Conservation (phyloP, 371 early-diverging fungal species). For the Mucor velutinosus region DNA sequence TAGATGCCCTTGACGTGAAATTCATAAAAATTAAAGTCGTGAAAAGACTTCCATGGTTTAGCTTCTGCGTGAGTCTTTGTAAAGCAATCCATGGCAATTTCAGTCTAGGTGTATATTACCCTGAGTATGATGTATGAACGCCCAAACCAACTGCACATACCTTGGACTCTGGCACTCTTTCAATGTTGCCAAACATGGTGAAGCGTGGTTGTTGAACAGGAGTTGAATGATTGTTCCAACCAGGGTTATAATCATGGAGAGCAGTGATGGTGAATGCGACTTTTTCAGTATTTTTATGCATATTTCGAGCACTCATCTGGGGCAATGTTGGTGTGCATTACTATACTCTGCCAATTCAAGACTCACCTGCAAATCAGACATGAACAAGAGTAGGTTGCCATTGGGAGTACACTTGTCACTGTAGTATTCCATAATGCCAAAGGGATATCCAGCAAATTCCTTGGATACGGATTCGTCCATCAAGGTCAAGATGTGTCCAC, state of each 20-base stretch:
- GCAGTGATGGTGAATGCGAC: slow-evolving; percentile 39
- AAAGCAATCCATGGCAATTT: slow-evolving; percentile 37
- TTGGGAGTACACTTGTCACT: slow-evolving; percentile 43
- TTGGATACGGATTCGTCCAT: slow-evolving; percentile 48
- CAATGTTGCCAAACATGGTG: slow-evolving; percentile 49
- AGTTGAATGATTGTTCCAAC: slow-evolving; percentile 21
- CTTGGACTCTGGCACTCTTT: slow-evolving; percentile 31
- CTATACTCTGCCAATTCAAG: neutral
- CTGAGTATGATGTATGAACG: neutral
- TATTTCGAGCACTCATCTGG: slow-evolving; percentile 48
- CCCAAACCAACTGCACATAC: slow-evolving; percentile 13
- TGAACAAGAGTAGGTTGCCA: slow-evolving; percentile 52
- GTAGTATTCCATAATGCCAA: slow-evolving; percentile 62
- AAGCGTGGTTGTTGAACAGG: slow-evolving; percentile 56
- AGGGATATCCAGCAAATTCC: slow-evolving; percentile 45
- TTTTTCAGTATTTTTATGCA: slow-evolving; percentile 21
- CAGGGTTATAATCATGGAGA: slow-evolving; percentile 35
- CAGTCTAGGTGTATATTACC: slow-evolving; percentile 14
- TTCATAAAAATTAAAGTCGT: slow-evolving; percentile 57
- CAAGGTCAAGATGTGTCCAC: slow-evolving; percentile 13
- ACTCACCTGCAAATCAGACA: slow-evolving; percentile 51
- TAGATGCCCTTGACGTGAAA: slow-evolving; percentile 52
- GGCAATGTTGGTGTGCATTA: neutral
- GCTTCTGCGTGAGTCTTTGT: slow-evolving; percentile 51
- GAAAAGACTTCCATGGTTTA: slow-evolving; percentile 38